Conservation (phyloP, 768 basidiomycete genomes). For the Steccherinum ochraceum region DNA sequence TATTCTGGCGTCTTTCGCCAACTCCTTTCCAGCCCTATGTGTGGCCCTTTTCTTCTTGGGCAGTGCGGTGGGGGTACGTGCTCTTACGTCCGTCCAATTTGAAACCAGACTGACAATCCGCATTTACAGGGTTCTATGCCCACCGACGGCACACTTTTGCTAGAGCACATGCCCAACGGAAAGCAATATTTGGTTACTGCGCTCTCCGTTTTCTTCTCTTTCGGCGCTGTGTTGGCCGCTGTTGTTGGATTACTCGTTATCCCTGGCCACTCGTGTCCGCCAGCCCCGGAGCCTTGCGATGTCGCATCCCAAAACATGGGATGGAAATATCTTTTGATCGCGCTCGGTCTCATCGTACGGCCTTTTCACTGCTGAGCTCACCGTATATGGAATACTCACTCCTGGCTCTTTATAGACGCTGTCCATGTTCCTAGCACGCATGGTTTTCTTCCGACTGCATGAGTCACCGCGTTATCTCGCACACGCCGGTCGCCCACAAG, state of each 20-base stretch:
- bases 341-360: constrained; percentile 79
- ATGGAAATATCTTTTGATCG: constrained; percentile 81
- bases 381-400: background rate
- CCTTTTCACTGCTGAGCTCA: background rate
- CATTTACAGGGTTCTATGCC: constrained; percentile 83
- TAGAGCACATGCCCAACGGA: constrained; percentile 90
- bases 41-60: constrained; percentile 81
- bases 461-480: constrained; percentile 95
- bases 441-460: constrained; percentile 85
- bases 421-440: constrained; percentile 80
- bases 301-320: constrained; percentile 68
- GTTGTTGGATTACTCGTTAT: constrained; percentile 74
- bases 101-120: background rate
- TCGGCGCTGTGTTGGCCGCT: constrained; percentile 85
- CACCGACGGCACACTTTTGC: constrained; percentile 87
- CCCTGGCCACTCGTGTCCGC: constrained; percentile 66
- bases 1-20: constrained; percentile 66
- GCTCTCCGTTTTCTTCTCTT: constrained; percentile 91
- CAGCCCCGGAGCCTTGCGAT: constrained; percentile 47
- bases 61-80: constrained; percentile 83
- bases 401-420: constrained; percentile 52
- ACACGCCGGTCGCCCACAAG: constrained; percentile 75
- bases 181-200: constrained; percentile 90
- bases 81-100: background rate
- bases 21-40: constrained; percentile 65